phyloP scores from a whole-genome alignment of 2,329 filamentous ascomycete species.

The Cercospora nicotianae region DNA sequence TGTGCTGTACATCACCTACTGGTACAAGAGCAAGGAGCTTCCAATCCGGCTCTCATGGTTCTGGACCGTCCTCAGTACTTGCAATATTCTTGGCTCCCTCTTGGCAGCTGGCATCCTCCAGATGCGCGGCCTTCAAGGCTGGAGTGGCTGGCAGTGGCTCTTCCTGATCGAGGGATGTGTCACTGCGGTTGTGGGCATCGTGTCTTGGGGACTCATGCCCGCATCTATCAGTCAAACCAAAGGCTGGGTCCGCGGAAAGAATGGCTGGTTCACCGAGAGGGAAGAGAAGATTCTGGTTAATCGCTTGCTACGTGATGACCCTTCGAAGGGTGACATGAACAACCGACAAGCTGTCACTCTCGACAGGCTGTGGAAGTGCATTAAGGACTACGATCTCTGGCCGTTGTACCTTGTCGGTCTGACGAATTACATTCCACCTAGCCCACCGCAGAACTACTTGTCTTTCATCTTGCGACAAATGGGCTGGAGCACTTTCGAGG shows the following conservation, averaged over 20 bases:
- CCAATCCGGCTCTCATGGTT: conserved; percentile 46
- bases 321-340: conserved; percentile 56
- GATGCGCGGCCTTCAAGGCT: conserved; percentile 36
- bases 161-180: conserved; percentile 39
- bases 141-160: conserved; percentile 30
- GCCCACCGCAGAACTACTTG: conserved; percentile 55
- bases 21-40: conserved; percentile 41
- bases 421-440: conserved; percentile 52
- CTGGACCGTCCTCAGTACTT: conserved; percentile 39
- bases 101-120: conserved; percentile 56
- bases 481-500: conserved; percentile 55
- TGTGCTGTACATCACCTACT: conserved; percentile 43
- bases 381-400: conserved; percentile 46
- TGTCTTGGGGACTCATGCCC: conserved; percentile 42
- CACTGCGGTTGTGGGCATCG: conserved; percentile 35
- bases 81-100: conserved; percentile 43
- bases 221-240: conserved; percentile 61
- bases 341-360: conserved; percentile 55
- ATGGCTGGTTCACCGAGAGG: conserved; percentile 54
- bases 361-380: conserved; percentile 40
- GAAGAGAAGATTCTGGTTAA: conserved; percentile 69
- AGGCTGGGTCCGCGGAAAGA: conserved; percentile 65
- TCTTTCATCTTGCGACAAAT: conserved; percentile 46
- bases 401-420: conserved; percentile 27
- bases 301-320: conserved; percentile 61